Percentiles rank a stretch among this genome's conserved stretches.
Evolutionary conservation across 2,329 filamentous ascomycete genomes (phyloP).

Genomic region (Penicillium expansum): DNA sequence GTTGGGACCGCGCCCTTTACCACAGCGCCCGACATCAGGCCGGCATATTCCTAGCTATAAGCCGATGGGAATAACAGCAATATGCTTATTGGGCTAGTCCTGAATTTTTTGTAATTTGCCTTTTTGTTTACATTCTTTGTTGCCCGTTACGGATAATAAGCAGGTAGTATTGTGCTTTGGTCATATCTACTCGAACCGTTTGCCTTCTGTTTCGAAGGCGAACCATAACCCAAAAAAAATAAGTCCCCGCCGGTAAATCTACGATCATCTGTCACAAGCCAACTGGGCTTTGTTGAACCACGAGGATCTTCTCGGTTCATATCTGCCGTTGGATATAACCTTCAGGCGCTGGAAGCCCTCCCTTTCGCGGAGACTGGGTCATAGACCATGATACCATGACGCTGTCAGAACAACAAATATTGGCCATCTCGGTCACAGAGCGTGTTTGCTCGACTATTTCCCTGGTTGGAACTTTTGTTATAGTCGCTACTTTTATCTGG

Average conservation of each 20-base stretch:
- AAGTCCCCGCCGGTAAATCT: not conserved
- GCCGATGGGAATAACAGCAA: not conserved
- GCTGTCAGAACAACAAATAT: conserved; percentile 41
- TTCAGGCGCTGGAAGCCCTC: not conserved
- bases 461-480: conserved; percentile 66
- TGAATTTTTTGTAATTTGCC: not conserved
- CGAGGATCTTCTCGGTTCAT: not conserved
- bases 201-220: not conserved
- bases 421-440: conserved; percentile 62
- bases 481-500: conserved; percentile 67
- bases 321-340: conserved; percentile 5
- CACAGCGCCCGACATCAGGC: not conserved
- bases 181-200: not conserved
- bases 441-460: conserved; percentile 69
- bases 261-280: not conserved
- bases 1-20: not conserved
- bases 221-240: not conserved
- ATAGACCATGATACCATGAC: conserved; percentile 26
- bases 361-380: not conserved
- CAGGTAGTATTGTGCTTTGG: conserved; percentile 2
- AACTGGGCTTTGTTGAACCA: not conserved
- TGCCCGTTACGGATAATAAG: not conserved
- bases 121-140: not conserved
- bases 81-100: not conserved
- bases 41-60: not conserved